Percentiles rank a stretch among this genome's conserved stretches.
Evolutionary conservation across 73 alveolate genomes (phyloP).

Genomic region (Paramecium pentaurelia): DNA sequence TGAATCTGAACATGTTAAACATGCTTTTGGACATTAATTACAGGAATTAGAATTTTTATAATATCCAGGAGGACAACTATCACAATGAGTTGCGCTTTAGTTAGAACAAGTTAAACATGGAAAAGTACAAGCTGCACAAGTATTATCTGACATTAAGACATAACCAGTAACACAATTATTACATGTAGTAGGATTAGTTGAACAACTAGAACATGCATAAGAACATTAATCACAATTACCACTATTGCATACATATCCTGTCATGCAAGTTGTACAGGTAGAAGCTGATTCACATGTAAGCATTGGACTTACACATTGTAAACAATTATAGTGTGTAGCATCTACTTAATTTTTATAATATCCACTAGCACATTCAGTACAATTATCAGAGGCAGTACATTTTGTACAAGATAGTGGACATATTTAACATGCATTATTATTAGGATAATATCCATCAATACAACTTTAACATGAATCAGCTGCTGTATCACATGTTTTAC

Average conservation of each 20-base stretch:
- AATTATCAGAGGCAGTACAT: background rate
- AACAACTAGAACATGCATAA: constrained; percentile 27
- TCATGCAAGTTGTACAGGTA: background rate
- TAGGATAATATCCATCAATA: background rate
- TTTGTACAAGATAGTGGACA: constrained; percentile 18
- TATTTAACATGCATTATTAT: background rate
- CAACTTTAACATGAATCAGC: background rate
- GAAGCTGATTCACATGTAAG: background rate
- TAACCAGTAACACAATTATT: background rate
- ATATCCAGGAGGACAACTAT: constrained; percentile 35
- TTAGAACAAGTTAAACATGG: constrained; percentile 1
- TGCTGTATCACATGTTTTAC: background rate
- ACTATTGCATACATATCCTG: background rate
- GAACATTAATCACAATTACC: constrained; percentile 7
- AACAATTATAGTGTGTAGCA: background rate
- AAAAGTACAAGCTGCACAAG: background rate
- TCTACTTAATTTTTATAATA: background rate
- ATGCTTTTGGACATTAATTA: background rate
- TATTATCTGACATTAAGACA: background rate
- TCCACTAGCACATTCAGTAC: background rate
- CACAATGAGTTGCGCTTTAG: background rate
- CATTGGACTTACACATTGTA: background rate
- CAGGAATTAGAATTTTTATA: background rate
- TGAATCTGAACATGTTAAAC: constrained; percentile 4
- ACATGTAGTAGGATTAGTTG: background rate